Conservation (phyloP, 345 rosid species). For the Jatropha curcas region DNA sequence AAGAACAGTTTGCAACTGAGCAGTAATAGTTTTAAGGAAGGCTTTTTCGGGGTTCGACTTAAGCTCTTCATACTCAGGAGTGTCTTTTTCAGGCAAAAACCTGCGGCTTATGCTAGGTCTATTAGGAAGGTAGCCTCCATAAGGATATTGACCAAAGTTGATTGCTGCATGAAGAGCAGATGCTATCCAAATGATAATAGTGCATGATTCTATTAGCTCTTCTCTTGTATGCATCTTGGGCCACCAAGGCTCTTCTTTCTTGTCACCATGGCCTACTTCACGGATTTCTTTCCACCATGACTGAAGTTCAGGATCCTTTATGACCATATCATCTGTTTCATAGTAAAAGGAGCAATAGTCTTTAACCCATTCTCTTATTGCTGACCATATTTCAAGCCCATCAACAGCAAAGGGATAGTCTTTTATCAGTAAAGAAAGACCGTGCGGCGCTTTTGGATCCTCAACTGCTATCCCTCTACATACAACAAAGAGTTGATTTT, state of each 20-base stretch:
- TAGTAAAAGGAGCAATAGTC: conserved; percentile 45
- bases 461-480: conserved; percentile 47
- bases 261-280: conserved; percentile 45
- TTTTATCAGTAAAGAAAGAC: conserved; percentile 32
- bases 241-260: conserved; percentile 46
- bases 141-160: conserved; percentile 50
- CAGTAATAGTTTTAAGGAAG: conserved; percentile 36
- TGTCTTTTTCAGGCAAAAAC: conserved; percentile 38
- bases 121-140: conserved; percentile 46
- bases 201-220: conserved; percentile 38
- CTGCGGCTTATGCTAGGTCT: conserved; percentile 46
- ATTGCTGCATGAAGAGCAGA: conserved; percentile 51
- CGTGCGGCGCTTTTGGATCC: conserved; percentile 32
- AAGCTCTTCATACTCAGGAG: conserved; percentile 37
- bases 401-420: conserved; percentile 54
- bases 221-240: conserved; percentile 38
- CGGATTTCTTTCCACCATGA: conserved; percentile 49
- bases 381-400: conserved; percentile 51
- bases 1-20: conserved; percentile 38
- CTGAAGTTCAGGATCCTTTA: conserved; percentile 38
- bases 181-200: conserved; percentile 44
- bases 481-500: not conserved
- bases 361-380: conserved; percentile 44
- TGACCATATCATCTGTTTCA: conserved; percentile 29
- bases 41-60: conserved; percentile 35